Evolutionary conservation across 2,329 filamentous ascomycete species (phyloP).

Genomic region (Aspergillus fijiensis): DNA sequence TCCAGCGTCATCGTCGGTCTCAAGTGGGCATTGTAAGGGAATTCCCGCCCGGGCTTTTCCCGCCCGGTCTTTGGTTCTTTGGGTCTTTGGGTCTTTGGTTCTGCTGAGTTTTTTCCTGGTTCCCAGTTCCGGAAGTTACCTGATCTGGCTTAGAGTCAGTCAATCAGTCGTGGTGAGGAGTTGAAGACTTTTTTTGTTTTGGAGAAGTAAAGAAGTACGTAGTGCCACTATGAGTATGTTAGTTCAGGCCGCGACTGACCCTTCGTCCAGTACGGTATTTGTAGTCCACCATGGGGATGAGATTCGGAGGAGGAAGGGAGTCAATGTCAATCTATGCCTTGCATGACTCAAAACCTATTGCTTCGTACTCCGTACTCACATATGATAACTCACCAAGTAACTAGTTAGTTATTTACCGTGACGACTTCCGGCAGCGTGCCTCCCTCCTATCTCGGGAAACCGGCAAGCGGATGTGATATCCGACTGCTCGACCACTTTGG

Average conservation of each 20-base stretch:
- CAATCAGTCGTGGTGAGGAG: background rate
- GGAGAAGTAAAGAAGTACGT: too few relatives aligned
- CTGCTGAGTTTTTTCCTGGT: background rate
- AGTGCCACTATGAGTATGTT: too few relatives aligned
- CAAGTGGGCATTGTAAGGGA: background rate
- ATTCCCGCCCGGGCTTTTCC: slow-evolving; percentile 1
- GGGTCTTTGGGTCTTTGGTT: slow-evolving; percentile 10
- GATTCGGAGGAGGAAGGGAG: background rate
- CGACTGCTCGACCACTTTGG: background rate
- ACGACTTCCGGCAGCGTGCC: too few relatives aligned
- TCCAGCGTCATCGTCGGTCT: slow-evolving; percentile 2
- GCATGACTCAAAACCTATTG: background rate
- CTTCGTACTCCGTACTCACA: too few relatives aligned
- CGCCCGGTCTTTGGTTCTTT: slow-evolving; percentile 2
- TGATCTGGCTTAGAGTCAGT: background rate
- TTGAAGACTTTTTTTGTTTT: background rate
- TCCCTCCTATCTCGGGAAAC: background rate
- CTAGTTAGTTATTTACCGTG: too few relatives aligned
- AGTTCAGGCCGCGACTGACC: too few relatives aligned
- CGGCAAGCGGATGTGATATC: background rate
- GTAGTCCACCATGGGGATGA: too few relatives aligned
- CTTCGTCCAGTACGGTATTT: too few relatives aligned
- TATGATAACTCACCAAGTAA: too few relatives aligned
- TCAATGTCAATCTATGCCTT: background rate
- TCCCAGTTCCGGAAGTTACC: background rate